Evolutionary conservation across 2,329 filamentous ascomycete species (phyloP), one percentile per base, ranked within the genome.

Genomic region (Trichoderma arundinaceum): DNA sequence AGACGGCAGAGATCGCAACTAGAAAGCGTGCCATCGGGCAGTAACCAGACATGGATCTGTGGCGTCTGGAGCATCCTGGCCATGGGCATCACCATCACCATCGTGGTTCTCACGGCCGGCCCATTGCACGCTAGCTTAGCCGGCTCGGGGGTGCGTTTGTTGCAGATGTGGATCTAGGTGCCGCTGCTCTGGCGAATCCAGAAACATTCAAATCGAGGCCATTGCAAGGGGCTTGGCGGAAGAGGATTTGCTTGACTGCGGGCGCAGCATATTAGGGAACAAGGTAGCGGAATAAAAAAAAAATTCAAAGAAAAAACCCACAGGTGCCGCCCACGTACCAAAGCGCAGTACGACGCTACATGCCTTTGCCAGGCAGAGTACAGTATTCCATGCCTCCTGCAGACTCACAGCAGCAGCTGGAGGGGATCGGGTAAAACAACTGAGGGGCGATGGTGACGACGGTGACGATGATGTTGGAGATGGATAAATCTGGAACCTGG

Each of bases 41-140:
- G 12, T 15, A 43, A n/a, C 39, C 15, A 43, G n/a, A 38, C 52
- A 41, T 54, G 52, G 52, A 54, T 41, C 52, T 28, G 33, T 54
- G 51, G 51, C 51, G 51, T 49, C 46, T 49, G 19, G 19, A 19
- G 12, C 44, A 15, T 12, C 43, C n/a, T 32, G 46, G 46, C 46
- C 46, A 15, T 32, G 43, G n/a, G 5, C 48, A 15, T 12, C 56
- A 28, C 48, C 56, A 32, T 48, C 43, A 22, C 41, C 22, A n/a
- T 33, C n/a, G 17, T 33, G 28, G 4, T 49, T 22, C 44, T 17
- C 57, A 15, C 33, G 17, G 43, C 57, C 57, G 49, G 44, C 57
- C 57, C 33, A 22, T 60, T 41, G 43, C 44, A 60, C 57, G 10
- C 57, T 60, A 60, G 57, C 28, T 13, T 44, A 39, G 44, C 57